Percentiles rank a stretch among this genome's conserved stretches.
Conservation (phyloP, 306 rosid genomes). For the Aeschynomene evenia region DNA sequence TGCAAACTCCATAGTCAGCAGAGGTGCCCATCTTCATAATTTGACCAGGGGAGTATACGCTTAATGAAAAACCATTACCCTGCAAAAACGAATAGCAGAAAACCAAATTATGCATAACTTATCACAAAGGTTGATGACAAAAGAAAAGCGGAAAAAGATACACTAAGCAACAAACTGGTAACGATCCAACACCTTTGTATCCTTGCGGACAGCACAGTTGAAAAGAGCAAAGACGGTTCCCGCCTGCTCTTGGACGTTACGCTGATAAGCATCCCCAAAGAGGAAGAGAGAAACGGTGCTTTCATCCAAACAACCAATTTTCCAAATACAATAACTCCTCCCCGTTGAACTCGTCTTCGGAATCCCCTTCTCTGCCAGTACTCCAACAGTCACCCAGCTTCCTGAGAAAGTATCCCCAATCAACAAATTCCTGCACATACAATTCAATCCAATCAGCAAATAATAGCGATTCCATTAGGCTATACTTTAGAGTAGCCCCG, state of each 20-base stretch:
- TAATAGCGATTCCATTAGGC: too few species aligned
- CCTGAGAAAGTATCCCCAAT: constrained; percentile 74
- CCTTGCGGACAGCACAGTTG: constrained; percentile 75
- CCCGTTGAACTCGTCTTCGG: constrained; percentile 67
- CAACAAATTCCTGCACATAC: constrained; percentile 60
- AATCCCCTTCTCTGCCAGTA: constrained; percentile 74
- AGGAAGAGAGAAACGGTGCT: constrained; percentile 63
- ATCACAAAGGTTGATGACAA: background rate
- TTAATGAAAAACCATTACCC: constrained; percentile 87
- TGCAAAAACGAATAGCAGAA: constrained; percentile 35
- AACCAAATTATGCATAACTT: background rate
- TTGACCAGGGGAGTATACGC: constrained; percentile 61
- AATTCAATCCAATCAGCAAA: background rate
- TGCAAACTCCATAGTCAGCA: constrained; percentile 86
- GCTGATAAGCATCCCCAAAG: constrained; percentile 89
- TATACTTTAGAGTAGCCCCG: background rate
- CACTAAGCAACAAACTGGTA: background rate
- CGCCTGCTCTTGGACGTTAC: constrained; percentile 50
- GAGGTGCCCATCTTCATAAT: constrained; percentile 83
- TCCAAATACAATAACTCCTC: constrained; percentile 72
- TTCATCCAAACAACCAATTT: constrained; percentile 78
- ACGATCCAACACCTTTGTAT: constrained; percentile 50
- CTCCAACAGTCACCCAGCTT: constrained; percentile 86
- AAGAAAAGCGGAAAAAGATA: background rate
- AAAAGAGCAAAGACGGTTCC: constrained; percentile 76